These are phyloP conservation scores for Fusarium clavum DNA, from an alignment of 2,329 filamentous ascomycete genomes.

Conservation along the genomic window DNA sequence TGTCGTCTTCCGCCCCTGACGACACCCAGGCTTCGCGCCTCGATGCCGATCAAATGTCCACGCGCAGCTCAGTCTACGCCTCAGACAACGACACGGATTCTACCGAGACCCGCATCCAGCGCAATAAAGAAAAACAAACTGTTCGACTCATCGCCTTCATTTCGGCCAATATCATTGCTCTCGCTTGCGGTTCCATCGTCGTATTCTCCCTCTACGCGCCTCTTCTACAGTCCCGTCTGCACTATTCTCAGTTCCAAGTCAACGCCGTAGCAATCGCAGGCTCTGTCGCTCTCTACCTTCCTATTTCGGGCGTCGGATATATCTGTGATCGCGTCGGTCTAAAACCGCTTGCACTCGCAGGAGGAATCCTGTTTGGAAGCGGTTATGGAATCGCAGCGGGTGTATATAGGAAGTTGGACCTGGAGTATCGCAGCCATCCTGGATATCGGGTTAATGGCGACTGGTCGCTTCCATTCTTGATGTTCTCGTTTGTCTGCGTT, in stretches of 20 bases:
- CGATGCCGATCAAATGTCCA: slow-evolving; percentile 44
- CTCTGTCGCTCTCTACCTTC: slow-evolving; percentile 89
- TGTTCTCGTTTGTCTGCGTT: slow-evolving; percentile 84
- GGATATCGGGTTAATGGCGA: slow-evolving; percentile 57
- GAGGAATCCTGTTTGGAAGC: slow-evolving; percentile 78
- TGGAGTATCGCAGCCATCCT: slow-evolving; percentile 56
- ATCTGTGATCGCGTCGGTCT: slow-evolving; percentile 91
- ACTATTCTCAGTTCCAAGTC: slow-evolving; percentile 91
- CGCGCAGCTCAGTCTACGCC: slow-evolving; percentile 40
- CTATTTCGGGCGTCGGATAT: slow-evolving; percentile 90
- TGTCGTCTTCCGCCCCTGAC: slow-evolving; percentile 39
- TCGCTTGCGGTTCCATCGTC: slow-evolving; percentile 91
- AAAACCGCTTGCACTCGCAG: slow-evolving; percentile 77
- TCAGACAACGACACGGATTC: slow-evolving; percentile 35
- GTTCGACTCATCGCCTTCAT: slow-evolving; percentile 63
- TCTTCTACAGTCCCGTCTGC: slow-evolving; percentile 85
- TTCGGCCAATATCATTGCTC: slow-evolving; percentile 65
- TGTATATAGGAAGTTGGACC: slow-evolving; percentile 70
- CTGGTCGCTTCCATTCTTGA: slow-evolving; percentile 85
- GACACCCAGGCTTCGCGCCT: slow-evolving; percentile 33
- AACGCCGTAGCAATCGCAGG: slow-evolving; percentile 90
- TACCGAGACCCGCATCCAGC: slow-evolving; percentile 40
- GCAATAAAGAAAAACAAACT: slow-evolving; percentile 47
- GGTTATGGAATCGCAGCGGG: slow-evolving; percentile 88
- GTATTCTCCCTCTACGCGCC: slow-evolving; percentile 95